A percentile compares a stretch with the other conserved stretches of the same genome.
Evolutionary conservation across 2,329 filamentous ascomycete species (phyloP).

Genomic region (Ascomycota sp.): DNA sequence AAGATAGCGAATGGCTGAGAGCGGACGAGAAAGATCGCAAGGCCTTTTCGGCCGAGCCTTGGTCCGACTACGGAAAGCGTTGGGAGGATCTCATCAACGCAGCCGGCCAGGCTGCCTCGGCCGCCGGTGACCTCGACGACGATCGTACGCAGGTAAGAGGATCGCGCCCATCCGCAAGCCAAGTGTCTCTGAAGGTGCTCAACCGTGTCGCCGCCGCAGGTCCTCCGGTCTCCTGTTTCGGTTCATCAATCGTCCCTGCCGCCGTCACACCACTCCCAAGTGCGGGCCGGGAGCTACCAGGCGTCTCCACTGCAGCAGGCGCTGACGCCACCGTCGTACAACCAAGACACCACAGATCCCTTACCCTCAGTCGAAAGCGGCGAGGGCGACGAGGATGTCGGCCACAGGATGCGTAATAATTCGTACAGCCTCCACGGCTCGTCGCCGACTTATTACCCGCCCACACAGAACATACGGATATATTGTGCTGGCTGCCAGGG

Average conservation of each 20-base stretch:
- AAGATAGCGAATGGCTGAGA: slow-evolving; percentile 44
- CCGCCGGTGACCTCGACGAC: slow-evolving; percentile 77
- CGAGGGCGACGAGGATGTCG: too few relatives aligned
- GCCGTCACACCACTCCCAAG: slow-evolving; percentile 40
- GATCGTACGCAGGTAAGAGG: slow-evolving; percentile 67
- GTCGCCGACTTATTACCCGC: slow-evolving; percentile 54
- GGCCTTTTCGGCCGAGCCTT: slow-evolving; percentile 69
- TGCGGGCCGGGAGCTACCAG: slow-evolving; percentile 48
- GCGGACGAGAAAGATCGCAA: slow-evolving; percentile 53
- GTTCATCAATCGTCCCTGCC: slow-evolving; percentile 41
- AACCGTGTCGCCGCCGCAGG: slow-evolving; percentile 16
- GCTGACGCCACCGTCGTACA: slow-evolving; percentile 61
- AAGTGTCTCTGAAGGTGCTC: too few relatives aligned
- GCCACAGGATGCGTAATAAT: too few relatives aligned
- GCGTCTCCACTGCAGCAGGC: slow-evolving; percentile 82
- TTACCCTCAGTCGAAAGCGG: slow-evolving; percentile 79
- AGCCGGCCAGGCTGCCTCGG: slow-evolving; percentile 51
- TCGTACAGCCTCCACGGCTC: slow-evolving; percentile 43
- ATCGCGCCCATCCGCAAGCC: too few relatives aligned
- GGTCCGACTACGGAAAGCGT: slow-evolving; percentile 63
- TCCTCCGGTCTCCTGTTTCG: slow-evolving; percentile 44
- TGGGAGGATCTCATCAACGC: slow-evolving; percentile 97
- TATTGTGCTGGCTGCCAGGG: slow-evolving; percentile 79
- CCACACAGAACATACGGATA: slow-evolving; percentile 62
- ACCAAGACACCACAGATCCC: slow-evolving; percentile 48